phyloP scores from a whole-genome alignment of 495 filamentous ascomycete genomes.

The Lichina pygmaea region DNA sequence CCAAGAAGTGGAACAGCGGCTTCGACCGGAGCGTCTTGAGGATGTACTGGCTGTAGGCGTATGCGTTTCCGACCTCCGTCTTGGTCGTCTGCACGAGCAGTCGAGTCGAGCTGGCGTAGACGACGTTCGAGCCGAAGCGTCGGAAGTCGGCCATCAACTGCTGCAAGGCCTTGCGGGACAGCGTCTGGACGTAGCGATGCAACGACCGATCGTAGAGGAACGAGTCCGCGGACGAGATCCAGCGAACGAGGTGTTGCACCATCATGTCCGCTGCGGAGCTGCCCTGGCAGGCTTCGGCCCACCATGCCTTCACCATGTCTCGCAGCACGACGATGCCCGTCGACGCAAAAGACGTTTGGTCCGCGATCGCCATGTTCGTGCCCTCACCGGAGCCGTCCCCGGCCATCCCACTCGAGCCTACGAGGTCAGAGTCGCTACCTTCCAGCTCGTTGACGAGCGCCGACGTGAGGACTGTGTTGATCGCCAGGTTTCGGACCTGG shows the following conservation, averaged over 20 bases:
- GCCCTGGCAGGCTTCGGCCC: conserved; percentile 76
- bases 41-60: conserved; percentile 89
- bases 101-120: conserved; percentile 73
- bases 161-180: conserved; percentile 87
- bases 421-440: conserved; percentile 50
- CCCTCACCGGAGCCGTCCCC: conserved; percentile 28
- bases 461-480: conserved; percentile 93
- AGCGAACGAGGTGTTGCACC: conserved; percentile 90
- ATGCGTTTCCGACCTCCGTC: conserved; percentile 88
- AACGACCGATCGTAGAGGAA: conserved; percentile 92
- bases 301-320: conserved; percentile 98
- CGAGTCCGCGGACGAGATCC: conserved; percentile 75
- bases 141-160: conserved; percentile 94
- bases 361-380: conserved; percentile 49
- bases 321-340: conserved; percentile 71
- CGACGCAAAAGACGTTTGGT: conserved; percentile 65
- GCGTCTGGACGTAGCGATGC: conserved; percentile 94
- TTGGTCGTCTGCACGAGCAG: conserved; percentile 90
- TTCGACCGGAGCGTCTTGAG: conserved; percentile 87
- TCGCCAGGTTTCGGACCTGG: conserved; percentile 77
- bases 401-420: conserved; percentile 49
- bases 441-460: conserved; percentile 95
- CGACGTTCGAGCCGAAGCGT: conserved; percentile 75
- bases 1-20: conserved; percentile 88
- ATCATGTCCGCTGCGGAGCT: conserved; percentile 91